Evolutionary conservation across 352 stramenopile genomes (phyloP).

Genomic region (Phytophthora pini): DNA sequence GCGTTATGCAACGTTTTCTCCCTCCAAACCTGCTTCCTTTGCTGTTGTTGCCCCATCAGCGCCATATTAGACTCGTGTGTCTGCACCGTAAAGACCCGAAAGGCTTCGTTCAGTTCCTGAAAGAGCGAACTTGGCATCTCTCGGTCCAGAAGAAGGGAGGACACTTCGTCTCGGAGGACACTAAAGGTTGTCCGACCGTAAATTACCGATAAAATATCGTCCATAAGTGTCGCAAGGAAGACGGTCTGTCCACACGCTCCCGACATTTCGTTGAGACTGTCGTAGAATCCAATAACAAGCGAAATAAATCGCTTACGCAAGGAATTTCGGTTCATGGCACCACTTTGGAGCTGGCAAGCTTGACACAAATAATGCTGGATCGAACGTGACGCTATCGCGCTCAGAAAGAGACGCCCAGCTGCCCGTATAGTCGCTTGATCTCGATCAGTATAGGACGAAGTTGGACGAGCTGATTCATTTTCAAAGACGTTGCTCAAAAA

Average conservation of each 20-base stretch:
- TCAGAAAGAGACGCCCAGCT: slow-evolving; percentile 21
- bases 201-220: slow-evolving; percentile 38
- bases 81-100: slow-evolving; percentile 9
- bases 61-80: not conserved
- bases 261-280: slow-evolving; percentile 11
- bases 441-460: not conserved
- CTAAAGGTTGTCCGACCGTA: slow-evolving; percentile 22
- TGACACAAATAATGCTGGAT: slow-evolving; percentile 14
- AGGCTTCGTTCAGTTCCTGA: slow-evolving; percentile 4
- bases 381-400: slow-evolving; percentile 10
- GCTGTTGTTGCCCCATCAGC: slow-evolving; percentile 1
- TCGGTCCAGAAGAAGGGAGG: slow-evolving; percentile 12
- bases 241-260: not conserved
- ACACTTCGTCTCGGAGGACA: slow-evolving; percentile 12
- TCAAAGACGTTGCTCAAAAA: slow-evolving; percentile 9
- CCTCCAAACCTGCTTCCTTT: not conserved
- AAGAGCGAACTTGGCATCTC: slow-evolving; percentile 1
- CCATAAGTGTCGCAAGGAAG: slow-evolving; percentile 25
- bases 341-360: not conserved
- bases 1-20: not conserved
- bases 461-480: not conserved
- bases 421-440: not conserved
- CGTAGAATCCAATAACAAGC: slow-evolving; percentile 27
- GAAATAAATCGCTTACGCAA: slow-evolving; percentile 18
- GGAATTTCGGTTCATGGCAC: not conserved